phyloP scores from a whole-genome alignment of 2,329 filamentous ascomycete genomes.

The Chalara sp. region DNA sequence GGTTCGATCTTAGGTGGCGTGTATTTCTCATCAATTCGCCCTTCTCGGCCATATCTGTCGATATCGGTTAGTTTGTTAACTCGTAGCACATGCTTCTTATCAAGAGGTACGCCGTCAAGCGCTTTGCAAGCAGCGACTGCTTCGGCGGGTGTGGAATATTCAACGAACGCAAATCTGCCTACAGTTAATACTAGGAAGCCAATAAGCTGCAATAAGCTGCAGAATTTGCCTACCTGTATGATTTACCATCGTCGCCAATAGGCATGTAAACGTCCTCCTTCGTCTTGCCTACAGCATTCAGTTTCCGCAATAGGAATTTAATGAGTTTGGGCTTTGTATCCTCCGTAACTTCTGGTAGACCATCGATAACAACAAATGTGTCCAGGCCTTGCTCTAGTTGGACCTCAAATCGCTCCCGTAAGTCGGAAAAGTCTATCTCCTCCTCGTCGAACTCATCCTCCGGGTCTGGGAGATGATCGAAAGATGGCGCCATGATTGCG shows the following conservation, averaged over 20 bases:
- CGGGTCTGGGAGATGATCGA: conserved; percentile 86
- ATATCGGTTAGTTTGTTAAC: conserved; percentile 99
- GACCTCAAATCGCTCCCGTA: conserved; percentile 91
- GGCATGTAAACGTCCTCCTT: conserved; percentile 94
- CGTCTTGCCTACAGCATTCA: conserved; percentile 78
- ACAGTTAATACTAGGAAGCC: conserved; percentile 11
- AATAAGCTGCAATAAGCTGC: not conserved
- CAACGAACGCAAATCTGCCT: conserved; percentile 86
- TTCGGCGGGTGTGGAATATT: conserved; percentile 87
- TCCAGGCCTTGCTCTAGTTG: conserved; percentile 94
- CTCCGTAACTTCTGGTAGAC: conserved; percentile 80
- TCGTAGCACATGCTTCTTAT: conserved; percentile 91
- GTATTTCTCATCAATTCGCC: conserved; percentile 88
- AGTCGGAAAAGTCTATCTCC: conserved; percentile 91
- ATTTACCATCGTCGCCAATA: conserved; percentile 77
- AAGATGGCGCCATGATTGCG: conserved; percentile 81
- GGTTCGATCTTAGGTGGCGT: conserved; percentile 71
- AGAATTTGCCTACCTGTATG: conserved; percentile 60
- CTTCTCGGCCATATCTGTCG: conserved; percentile 91
- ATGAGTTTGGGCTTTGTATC: conserved; percentile 90
- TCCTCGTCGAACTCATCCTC: conserved; percentile 85
- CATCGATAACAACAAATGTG: conserved; percentile 93
- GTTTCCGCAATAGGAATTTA: conserved; percentile 92
- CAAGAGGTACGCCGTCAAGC: conserved; percentile 79
- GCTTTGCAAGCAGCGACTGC: conserved; percentile 83